These are phyloP conservation scores for Exidia glandulosa DNA, from an alignment of 768 basidiomycete genomes.

Conservation along the genomic window DNA sequence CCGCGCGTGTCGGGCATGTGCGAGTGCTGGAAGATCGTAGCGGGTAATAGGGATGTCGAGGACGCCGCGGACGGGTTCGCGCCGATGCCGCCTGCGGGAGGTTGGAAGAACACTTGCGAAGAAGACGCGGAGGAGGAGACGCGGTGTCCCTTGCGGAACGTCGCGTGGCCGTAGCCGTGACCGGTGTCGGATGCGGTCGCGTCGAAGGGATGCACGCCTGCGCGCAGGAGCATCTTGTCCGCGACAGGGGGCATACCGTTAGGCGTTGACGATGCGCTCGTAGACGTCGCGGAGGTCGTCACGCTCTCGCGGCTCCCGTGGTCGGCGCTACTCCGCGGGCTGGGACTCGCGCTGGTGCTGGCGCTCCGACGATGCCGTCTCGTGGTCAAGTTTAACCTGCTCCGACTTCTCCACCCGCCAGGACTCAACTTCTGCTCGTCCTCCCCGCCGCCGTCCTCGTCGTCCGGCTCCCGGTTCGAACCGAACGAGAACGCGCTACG, in stretches of 20 bases:
- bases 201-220: background rate
- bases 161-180: no score
- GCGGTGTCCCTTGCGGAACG: no score
- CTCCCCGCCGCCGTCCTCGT: background rate
- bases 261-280: background rate
- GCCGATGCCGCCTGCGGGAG: background rate
- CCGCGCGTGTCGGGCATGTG: background rate
- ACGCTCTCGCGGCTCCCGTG: background rate
- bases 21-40: background rate
- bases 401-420: background rate
- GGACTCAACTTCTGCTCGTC: no score
- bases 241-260: background rate
- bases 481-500: slow-evolving; percentile 21
- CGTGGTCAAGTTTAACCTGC: background rate
- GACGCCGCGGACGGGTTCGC: no score
- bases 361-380: background rate
- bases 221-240: background rate
- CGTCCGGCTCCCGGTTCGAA: no score
- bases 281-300: background rate
- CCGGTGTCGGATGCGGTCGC: background rate
- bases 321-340: background rate
- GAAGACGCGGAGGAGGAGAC: background rate
- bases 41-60: no score
- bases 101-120: no score
- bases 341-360: background rate